Conservation (phyloP, 345 rosid genomes). For the Arabidopsis arenosa region DNA sequence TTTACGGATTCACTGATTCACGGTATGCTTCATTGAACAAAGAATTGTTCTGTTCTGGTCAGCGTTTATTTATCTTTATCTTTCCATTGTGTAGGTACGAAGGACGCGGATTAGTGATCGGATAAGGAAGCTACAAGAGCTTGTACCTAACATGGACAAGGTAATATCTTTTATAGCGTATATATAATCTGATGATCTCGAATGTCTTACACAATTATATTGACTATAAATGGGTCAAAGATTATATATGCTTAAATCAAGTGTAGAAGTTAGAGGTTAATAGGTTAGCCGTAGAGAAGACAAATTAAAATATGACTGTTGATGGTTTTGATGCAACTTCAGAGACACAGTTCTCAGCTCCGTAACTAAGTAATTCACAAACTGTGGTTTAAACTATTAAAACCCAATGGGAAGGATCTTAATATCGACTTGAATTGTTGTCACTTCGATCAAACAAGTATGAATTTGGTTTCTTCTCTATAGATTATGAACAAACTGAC, state of each 20-base stretch:
- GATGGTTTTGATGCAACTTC: not conserved
- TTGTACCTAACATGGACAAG: conserved; percentile 92
- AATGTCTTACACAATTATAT: conserved; percentile 20
- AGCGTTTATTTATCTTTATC: not conserved
- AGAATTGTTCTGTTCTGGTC: conserved; percentile 1
- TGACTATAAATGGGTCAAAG: not conserved
- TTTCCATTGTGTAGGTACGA: conserved; percentile 56
- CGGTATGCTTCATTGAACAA: not conserved
- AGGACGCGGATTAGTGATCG: conserved; percentile 68
- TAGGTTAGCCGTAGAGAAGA: not conserved
- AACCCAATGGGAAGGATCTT: not conserved
- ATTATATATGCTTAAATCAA: not conserved
- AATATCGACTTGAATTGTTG: not conserved
- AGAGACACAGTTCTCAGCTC: not conserved
- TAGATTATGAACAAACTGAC: not conserved
- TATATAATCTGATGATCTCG: not conserved
- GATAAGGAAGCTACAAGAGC: conserved; percentile 68
- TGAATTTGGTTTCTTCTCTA: not conserved
- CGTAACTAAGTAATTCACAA: not conserved
- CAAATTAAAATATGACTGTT: not conserved
- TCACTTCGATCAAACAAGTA: not conserved
- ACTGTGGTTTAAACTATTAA: not conserved
- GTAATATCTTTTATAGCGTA: conserved; percentile 33
- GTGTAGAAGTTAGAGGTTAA: not conserved
- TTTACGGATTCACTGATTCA: not conserved